Evolutionary conservation across 2,329 filamentous ascomycete species (phyloP), one percentile per base, ranked within the genome.

Genomic region (Trichoderma citrinoviride): DNA sequence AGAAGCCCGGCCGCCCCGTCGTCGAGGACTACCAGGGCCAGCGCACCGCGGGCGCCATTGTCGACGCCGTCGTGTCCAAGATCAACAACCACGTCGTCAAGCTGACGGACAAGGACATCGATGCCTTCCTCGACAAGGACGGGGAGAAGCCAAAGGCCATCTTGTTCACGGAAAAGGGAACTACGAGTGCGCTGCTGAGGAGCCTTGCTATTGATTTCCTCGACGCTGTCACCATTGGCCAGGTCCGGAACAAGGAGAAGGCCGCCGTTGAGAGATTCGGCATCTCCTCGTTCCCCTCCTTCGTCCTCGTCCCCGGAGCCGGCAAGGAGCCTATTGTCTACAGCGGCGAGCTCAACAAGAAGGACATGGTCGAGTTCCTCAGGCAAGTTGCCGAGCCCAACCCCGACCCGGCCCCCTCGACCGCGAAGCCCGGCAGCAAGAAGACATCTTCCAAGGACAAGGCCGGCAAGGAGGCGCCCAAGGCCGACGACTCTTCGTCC

Each of bases 61-160:
- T 93, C 41, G 91, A 97, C 62, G 88, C 91, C 7, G 90, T 98
- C 60, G 86, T 91, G 58, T 87, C 91, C 71, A 92, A 90, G 78
- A 97, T 99, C 71, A 93, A 92, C 70, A 98, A 98, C 79, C 89
- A 95, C 72, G 94, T 99, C 49, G 90, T 90, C 75, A 86, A 87
- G 67, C 80, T 97, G 54, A 87, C 88, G 17, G 92, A 96, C 76
- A 91, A 91, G 77, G 89, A 91, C 52, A 73, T 96, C 43, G 88
- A 92, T 65, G 80, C 80, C 14, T 99, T 94, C 85, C 77, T 97
- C 65, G 83, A 85, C 50, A 88, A 88, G 66, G 85, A 90, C n/a
- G 88, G 87, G 66, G 85, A 90, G 21, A 85, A 83, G 14, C 86
- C 93, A 56, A 97, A 96, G 81, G 93, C 91, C 0, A 87, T 99